Evolutionary conservation across 2,329 filamentous ascomycete genomes (phyloP).

Genomic region (Diaporthe velutina): DNA sequence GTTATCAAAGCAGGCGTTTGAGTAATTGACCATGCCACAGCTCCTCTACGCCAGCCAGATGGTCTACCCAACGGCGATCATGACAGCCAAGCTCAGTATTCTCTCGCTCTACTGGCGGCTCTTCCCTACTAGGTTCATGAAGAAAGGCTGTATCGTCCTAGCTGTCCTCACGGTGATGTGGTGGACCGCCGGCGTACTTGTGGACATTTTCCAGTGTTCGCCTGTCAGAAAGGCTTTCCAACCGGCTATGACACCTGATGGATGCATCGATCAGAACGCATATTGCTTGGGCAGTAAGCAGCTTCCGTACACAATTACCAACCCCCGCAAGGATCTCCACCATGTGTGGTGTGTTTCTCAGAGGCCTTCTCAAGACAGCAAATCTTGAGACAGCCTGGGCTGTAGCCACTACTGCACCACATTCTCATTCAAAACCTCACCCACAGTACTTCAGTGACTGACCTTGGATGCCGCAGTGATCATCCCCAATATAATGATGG

Average conservation of each 20-base stretch:
- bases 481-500: slow-evolving; percentile 24
- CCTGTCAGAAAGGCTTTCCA: not conserved
- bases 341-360: not conserved
- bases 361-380: not conserved
- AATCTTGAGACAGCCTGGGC: no score
- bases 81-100: slow-evolving; percentile 27
- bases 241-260: not conserved
- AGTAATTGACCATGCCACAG: not conserved
- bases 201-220: slow-evolving; percentile 25
- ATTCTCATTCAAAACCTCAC: no score
- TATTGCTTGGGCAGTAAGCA: slow-evolving; percentile 4
- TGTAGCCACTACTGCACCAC: not conserved
- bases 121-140: slow-evolving; percentile 32
- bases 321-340: not conserved
- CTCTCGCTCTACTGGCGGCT: slow-evolving; percentile 29
- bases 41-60: slow-evolving; percentile 9
- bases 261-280: not conserved
- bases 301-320: not conserved
- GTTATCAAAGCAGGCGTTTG: not conserved
- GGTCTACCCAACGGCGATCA: slow-evolving; percentile 3
- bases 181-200: slow-evolving; percentile 22
- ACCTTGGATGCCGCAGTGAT: not conserved
- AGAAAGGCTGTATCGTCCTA: slow-evolving; percentile 24
- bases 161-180: not conserved
- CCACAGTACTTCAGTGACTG: not conserved